A percentile compares a stretch with the other conserved stretches of the same genome.
phyloP scores from a whole-genome alignment of 768 basidiomycete species.

The Boletus eberwhitei region DNA sequence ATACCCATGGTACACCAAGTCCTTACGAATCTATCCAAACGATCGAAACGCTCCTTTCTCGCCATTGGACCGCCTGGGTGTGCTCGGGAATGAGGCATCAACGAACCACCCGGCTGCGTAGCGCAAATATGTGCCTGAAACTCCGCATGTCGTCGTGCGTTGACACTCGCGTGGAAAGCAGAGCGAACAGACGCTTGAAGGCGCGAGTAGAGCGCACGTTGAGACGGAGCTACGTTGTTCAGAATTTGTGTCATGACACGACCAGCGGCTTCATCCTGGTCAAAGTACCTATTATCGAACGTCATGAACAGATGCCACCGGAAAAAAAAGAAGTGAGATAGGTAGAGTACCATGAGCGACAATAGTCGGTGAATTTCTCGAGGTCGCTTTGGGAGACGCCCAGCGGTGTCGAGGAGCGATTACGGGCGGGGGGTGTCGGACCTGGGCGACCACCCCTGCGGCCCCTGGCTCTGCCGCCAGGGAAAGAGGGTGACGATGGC shows the following conservation, averaged over 20 bases:
- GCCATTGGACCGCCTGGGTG: slow-evolving; percentile 63
- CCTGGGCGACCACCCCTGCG: slow-evolving; percentile 47
- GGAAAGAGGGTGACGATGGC: slow-evolving; percentile 57
- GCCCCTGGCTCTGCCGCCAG: slow-evolving; percentile 45
- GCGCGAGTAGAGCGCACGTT: slow-evolving; percentile 83
- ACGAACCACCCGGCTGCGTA: slow-evolving; percentile 75
- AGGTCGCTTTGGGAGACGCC: slow-evolving; percentile 64
- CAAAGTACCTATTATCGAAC: slow-evolving; percentile 68
- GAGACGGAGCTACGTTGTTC: slow-evolving; percentile 73
- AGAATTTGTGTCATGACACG: slow-evolving; percentile 80
- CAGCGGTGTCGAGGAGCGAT: slow-evolving; percentile 69
- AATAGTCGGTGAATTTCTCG: slow-evolving; percentile 73
- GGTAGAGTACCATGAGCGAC: slow-evolving; percentile 66
- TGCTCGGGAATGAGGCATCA: slow-evolving; percentile 70
- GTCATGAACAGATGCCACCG: slow-evolving; percentile 5
- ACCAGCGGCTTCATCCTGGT: slow-evolving; percentile 76
- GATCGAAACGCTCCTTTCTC: slow-evolving; percentile 72
- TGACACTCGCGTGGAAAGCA: slow-evolving; percentile 78
- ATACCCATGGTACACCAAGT: slow-evolving; percentile 85
- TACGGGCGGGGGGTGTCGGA: slow-evolving; percentile 50
- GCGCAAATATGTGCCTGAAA: slow-evolving; percentile 81
- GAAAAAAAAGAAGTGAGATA: neutral
- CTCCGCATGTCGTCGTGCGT: slow-evolving; percentile 73
- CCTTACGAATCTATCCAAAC: slow-evolving; percentile 69
- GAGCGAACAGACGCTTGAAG: slow-evolving; percentile 85